phyloP scores from a whole-genome alignment of 176 grass and related monocot species.

The Aegilops tauschii region DNA sequence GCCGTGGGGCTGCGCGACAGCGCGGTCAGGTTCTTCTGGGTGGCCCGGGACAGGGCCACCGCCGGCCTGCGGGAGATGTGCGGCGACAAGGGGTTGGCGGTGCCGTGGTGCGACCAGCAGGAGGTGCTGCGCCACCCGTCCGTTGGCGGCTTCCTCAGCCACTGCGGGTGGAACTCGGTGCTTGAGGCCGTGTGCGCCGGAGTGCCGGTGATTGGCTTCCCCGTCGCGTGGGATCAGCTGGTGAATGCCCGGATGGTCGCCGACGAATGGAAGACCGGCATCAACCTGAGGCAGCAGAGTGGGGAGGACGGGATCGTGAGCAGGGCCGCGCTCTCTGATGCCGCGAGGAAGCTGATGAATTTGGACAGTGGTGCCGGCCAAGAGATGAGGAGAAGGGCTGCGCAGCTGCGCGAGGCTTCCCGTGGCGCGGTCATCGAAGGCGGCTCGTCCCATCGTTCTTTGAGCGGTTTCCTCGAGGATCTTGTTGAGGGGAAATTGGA shows the following conservation, averaged over 20 bases:
- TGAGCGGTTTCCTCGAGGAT: constrained; percentile 35
- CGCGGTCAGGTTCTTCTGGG: constrained; percentile 50
- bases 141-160: constrained; percentile 66
- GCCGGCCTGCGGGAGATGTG: background rate
- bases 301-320: constrained; percentile 10
- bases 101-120: constrained; percentile 71
- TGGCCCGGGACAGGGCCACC: constrained; percentile 32
- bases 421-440: constrained; percentile 24
- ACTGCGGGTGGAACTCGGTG: constrained; percentile 79
- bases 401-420: constrained; percentile 24
- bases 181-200: constrained; percentile 47
- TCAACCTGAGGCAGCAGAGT: constrained; percentile 42
- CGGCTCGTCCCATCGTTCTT: constrained; percentile 45
- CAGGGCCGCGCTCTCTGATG: constrained; percentile 26
- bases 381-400: constrained; percentile 54
- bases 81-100: constrained; percentile 44
- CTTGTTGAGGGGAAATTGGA: constrained; percentile 15
- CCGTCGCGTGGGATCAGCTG: constrained; percentile 60
- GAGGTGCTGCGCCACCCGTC: constrained; percentile 54
- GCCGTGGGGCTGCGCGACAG: constrained; percentile 37
- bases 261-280: constrained; percentile 50
- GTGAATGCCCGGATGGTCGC: constrained; percentile 41
- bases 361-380: background rate
- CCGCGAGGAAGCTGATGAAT: constrained; percentile 58
- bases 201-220: constrained; percentile 50